Evolutionary conservation across 805 yeast genomes (phyloP).

Genomic region (Kodamaea kaohsiungensis): DNA sequence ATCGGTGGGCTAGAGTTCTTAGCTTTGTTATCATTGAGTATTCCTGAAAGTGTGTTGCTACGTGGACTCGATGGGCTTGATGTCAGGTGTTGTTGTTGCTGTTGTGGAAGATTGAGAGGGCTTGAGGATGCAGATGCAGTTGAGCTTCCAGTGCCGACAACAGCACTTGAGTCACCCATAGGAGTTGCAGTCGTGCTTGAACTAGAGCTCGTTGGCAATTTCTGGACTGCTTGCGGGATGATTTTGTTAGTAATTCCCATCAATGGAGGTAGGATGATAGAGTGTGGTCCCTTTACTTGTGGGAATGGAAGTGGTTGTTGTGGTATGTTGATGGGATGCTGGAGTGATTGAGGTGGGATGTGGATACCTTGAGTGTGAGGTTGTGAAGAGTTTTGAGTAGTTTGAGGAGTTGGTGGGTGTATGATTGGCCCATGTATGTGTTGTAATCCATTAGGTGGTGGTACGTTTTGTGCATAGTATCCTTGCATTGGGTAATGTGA

Average conservation of each 20-base stretch:
- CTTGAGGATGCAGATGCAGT: conserved; percentile 7
- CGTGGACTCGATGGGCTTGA: conserved; percentile 8
- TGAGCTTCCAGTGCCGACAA: not conserved
- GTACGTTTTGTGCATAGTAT: not conserved
- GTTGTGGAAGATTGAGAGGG: conserved; percentile 8
- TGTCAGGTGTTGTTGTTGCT: conserved; percentile 11
- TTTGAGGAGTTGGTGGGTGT: conserved; percentile 8
- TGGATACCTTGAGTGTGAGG: conserved; percentile 6
- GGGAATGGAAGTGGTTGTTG: conserved; percentile 15
- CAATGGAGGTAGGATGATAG: conserved; percentile 35
- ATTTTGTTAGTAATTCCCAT: conserved; percentile 14
- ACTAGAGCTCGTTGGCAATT: not conserved
- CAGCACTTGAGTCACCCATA: not conserved
- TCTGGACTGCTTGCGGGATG: conserved; percentile 8
- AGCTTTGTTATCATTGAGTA: conserved; percentile 11
- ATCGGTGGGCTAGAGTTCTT: conserved; percentile 29
- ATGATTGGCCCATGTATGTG: not conserved
- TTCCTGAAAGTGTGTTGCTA: conserved; percentile 3
- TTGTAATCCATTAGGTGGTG: not conserved
- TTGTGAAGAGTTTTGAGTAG: conserved; percentile 10
- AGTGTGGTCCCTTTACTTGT: conserved; percentile 14
- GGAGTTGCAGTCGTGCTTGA: conserved; percentile 1
- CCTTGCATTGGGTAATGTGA: not conserved
- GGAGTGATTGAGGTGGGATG: conserved; percentile 3
- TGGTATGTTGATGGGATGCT: not conserved